phyloP scores from a whole-genome alignment of 352 stramenopile species.

The Phytophthora brassicae region DNA sequence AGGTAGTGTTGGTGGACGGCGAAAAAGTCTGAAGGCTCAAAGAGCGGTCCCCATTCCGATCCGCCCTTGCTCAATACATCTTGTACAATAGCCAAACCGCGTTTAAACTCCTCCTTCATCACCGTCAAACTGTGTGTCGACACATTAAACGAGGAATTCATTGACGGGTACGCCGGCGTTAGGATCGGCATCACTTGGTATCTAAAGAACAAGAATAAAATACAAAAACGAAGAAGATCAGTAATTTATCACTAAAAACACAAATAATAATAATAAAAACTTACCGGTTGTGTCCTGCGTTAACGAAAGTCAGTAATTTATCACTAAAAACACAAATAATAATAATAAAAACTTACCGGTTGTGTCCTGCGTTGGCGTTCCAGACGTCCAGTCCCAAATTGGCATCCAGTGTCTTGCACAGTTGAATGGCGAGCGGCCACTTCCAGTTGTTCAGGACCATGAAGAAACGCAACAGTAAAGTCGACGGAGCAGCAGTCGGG shows the following conservation, averaged over 20 bases:
- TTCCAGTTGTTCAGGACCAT: constrained; percentile 91
- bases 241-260: neutral
- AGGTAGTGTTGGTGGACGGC: constrained; percentile 89
- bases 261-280: too few relatives aligned
- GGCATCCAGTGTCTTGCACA: constrained; percentile 86
- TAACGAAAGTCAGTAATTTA: constrained; percentile 1
- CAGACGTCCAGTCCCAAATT: constrained; percentile 88
- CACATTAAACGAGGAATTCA: constrained; percentile 99
- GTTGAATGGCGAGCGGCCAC: constrained; percentile 89
- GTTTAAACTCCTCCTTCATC: constrained; percentile 94
- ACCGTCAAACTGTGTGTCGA: constrained; percentile 92
- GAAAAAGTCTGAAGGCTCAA: constrained; percentile 88
- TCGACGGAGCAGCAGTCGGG: constrained; percentile 82
- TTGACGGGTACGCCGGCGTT: constrained; percentile 97
- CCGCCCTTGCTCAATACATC: constrained; percentile 83
- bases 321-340: neutral
- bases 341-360: constrained; percentile 48
- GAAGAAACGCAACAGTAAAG: constrained; percentile 87
- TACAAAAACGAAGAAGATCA: too few relatives aligned
- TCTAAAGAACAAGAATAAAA: constrained; percentile 23
- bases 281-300: too few relatives aligned
- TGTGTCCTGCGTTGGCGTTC: constrained; percentile 87
- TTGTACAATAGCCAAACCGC: constrained; percentile 75
- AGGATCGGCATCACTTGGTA: constrained; percentile 99
- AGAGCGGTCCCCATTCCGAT: constrained; percentile 79